These are phyloP conservation scores for Wickerhamiella allomyrinae DNA, from an alignment of 805 yeast species.

Conservation along the genomic window DNA sequence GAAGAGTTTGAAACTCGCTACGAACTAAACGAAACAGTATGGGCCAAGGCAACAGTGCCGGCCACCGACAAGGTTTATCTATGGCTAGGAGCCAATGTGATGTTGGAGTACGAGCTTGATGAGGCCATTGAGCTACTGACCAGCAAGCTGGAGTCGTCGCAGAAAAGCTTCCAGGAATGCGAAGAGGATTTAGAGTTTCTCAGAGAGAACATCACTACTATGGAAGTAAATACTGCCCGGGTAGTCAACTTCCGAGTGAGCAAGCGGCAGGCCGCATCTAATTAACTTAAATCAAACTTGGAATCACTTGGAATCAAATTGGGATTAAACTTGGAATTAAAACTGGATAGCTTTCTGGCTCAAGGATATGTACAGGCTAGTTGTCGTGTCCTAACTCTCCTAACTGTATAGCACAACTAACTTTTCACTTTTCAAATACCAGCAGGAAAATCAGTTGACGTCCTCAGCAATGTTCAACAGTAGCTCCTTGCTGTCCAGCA, in stretches of 20 bases:
- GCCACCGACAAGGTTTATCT: slow-evolving; percentile 55
- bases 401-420: too few relatives aligned
- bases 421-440: too few relatives aligned
- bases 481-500: slow-evolving; percentile 83
- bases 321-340: too few relatives aligned
- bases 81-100: slow-evolving; percentile 98
- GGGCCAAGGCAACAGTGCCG: slow-evolving; percentile 63
- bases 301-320: too few relatives aligned
- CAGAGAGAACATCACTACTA: slow-evolving; percentile 83
- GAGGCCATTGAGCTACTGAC: slow-evolving; percentile 68
- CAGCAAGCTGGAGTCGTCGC: slow-evolving; percentile 48
- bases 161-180: slow-evolving; percentile 42
- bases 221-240: slow-evolving; percentile 95
- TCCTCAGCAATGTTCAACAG: slow-evolving; percentile 80
- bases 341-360: too few relatives aligned
- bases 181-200: slow-evolving; percentile 75
- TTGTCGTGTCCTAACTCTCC: too few relatives aligned
- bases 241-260: slow-evolving; percentile 29
- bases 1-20: slow-evolving; percentile 58
- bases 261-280: slow-evolving; percentile 13
- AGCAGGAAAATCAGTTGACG: slow-evolving; percentile 32
- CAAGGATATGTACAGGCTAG: background rate
- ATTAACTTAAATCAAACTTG: too few relatives aligned
- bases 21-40: slow-evolving; percentile 86
- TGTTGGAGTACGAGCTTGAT: slow-evolving; percentile 83